phyloP scores from a whole-genome alignment of 306 rosid genomes.

The Myrica gale region DNA sequence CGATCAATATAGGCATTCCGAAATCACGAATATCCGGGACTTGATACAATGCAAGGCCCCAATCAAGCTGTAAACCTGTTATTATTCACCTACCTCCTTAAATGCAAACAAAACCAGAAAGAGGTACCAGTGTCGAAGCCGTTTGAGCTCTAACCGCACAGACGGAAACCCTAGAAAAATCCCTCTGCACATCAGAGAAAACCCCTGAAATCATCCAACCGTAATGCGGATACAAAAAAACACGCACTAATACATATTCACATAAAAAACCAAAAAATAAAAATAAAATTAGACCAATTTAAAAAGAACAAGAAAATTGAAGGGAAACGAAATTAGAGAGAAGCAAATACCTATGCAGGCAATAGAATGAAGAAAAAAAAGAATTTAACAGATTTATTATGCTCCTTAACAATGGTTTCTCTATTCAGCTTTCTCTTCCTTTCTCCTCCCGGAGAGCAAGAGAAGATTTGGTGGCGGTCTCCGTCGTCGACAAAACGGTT shows the following conservation, averaged over 20 bases:
- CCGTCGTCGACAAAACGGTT: constrained; percentile 40
- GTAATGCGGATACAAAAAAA: constrained; percentile 39
- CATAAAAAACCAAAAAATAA: constrained; percentile 2
- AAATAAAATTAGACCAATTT: neutral
- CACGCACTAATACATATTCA: constrained; percentile 20
- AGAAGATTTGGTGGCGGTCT: constrained; percentile 29
- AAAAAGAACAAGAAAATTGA: constrained; percentile 13
- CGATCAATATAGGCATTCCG: constrained; percentile 18
- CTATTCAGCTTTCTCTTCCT: neutral
- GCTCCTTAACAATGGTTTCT: constrained; percentile 12
- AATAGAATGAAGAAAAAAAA: constrained; percentile 24
- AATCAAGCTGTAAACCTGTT: constrained; percentile 21
- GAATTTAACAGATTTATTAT: constrained; percentile 21
- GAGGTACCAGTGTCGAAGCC: constrained; percentile 26
- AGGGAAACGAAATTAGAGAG: constrained; percentile 35
- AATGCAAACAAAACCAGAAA: constrained; percentile 24
- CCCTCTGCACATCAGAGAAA: constrained; percentile 45
- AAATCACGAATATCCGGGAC: constrained; percentile 13
- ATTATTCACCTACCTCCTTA: constrained; percentile 9
- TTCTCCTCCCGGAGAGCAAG: constrained; percentile 20
- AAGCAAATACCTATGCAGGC: constrained; percentile 36
- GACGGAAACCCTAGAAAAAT: constrained; percentile 62
- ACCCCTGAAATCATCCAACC: constrained; percentile 39
- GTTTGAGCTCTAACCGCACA: constrained; percentile 30
- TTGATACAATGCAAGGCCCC: constrained; percentile 40